Base-by-base conservation (phyloP, 2,329 filamentous ascomycete species). In the Hymenoscyphus albidus region DNA sequence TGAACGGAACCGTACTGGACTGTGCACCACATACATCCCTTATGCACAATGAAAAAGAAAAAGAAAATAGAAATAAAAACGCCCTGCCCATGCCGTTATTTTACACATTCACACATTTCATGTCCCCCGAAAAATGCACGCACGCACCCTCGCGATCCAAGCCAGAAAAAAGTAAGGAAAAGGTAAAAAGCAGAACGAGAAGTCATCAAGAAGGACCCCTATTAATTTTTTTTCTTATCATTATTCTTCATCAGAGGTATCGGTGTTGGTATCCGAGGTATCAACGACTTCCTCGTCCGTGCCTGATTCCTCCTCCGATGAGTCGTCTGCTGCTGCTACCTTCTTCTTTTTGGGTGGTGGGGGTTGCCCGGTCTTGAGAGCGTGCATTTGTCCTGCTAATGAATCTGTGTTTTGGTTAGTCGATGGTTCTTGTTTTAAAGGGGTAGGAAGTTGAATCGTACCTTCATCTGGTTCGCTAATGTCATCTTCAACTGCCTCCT, bases 401-500 rank as follows among this genome's bases (percentile, higher is more conserved):
- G 92, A 93, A 78, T 96, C 92, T 96, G 69, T 62, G 38, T 38
- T 56, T 61, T 62, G 27, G 63, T 72, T 65, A 72, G 69, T 65
- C 64, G 66, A 62, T 51, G 51, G 51, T 14, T 58, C 40, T 55
- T 5, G 14, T n/a, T 63, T 42, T 35, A 57, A 3, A 14, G 35
- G 35, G 39, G 10, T 39, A 12, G 7, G 40, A 35, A 10, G 1
- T 35, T 7, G 9, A 58, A 58, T 82, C 88, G 82, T 83, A 97
- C 95, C 95, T 82, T 99, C 95, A 69, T 98, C 95, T 42, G 96
- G 95, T 77, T 99, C 95, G 75, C 92, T 96, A 70, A 99, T 99
- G 65, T 99, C 95, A 73, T 97, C 95, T 70, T 97, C 93, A 58
- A 88, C 90, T 61, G 86, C 85, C 70, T 89, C 85, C 22, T 86